phyloP scores from a whole-genome alignment of 2,329 filamentous ascomycete species.

The Hortaea sp. region DNA sequence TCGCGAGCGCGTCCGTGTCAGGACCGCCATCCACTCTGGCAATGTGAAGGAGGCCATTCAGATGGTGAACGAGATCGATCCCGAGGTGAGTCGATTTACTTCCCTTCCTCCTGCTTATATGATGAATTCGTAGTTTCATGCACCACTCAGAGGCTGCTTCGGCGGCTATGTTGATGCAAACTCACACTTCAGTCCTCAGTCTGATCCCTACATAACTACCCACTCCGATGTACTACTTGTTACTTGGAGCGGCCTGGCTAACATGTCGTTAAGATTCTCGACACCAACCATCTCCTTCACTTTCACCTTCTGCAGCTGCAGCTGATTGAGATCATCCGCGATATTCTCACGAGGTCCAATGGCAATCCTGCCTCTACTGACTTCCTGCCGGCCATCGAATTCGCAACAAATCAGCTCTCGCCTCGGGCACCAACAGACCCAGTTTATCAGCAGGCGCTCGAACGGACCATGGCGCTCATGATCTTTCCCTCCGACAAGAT shows the following conservation, averaged over 20 bases:
- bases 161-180: slow-evolving; percentile 81
- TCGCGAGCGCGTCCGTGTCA: slow-evolving; percentile 68
- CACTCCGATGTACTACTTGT: not conserved
- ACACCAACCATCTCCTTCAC: slow-evolving; percentile 71
- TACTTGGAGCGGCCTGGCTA: not conserved
- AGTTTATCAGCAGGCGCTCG: slow-evolving; percentile 75
- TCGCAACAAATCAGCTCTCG: slow-evolving; percentile 78
- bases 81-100: slow-evolving; percentile 59
- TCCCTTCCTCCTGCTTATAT: slow-evolving; percentile 41
- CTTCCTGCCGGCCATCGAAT: slow-evolving; percentile 70
- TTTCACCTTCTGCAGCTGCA: slow-evolving; percentile 85
- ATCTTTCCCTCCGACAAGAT: slow-evolving; percentile 78
- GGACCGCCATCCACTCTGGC: slow-evolving; percentile 74
- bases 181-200: slow-evolving; percentile 76
- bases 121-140: slow-evolving; percentile 97
- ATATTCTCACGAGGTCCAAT: slow-evolving; percentile 40
- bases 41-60: slow-evolving; percentile 79
- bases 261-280: slow-evolving; percentile 58
- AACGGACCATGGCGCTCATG: slow-evolving; percentile 84
- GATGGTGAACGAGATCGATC: slow-evolving; percentile 78
- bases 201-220: slow-evolving; percentile 47
- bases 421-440: slow-evolving; percentile 74
- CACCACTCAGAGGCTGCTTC: slow-evolving; percentile 94
- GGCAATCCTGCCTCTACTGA: slow-evolving; percentile 54
- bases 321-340: slow-evolving; percentile 83